Evolutionary conservation across 202 grass and related monocot species (phyloP).

Genomic region (Digitaria exilis): DNA sequence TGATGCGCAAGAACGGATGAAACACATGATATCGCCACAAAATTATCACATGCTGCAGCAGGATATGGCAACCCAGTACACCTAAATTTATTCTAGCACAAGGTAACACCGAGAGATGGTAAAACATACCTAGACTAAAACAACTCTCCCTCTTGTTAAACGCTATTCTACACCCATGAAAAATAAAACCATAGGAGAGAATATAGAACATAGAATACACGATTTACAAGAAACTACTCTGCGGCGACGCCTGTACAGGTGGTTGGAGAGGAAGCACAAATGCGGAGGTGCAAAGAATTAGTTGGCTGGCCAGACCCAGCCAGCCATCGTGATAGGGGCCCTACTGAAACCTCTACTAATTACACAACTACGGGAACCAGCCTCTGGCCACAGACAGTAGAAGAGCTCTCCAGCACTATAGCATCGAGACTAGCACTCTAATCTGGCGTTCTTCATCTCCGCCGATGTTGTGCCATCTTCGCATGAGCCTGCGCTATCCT

Average conservation of each 20-base stretch:
- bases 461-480: conserved; percentile 61
- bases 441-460: conserved; percentile 40
- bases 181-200: conserved; percentile 55
- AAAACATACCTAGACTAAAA: background rate
- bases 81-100: conserved; percentile 33
- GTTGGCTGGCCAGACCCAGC: conserved; percentile 39
- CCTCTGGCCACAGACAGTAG: conserved; percentile 26
- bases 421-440: conserved; percentile 30
- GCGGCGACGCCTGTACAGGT: conserved; percentile 42
- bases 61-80: conserved; percentile 9
- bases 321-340: conserved; percentile 38
- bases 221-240: conserved; percentile 62
- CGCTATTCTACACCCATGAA: conserved; percentile 62
- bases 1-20: background rate
- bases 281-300: conserved; percentile 60
- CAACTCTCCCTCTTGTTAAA: conserved; percentile 41
- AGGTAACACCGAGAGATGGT: background rate
- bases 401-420: conserved; percentile 26
- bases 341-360: conserved; percentile 59
- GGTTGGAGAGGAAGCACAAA: conserved; percentile 8
- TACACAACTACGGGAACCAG: conserved; percentile 53
- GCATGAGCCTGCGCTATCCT: conserved; percentile 56
- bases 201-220: conserved; percentile 42
- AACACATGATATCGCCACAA: background rate
- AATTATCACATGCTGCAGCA: background rate